Evolutionary conservation across 31 red algal genomes (phyloP), one percentile per base, ranked within the genome.

Genomic region (Endocladia muricata): DNA sequence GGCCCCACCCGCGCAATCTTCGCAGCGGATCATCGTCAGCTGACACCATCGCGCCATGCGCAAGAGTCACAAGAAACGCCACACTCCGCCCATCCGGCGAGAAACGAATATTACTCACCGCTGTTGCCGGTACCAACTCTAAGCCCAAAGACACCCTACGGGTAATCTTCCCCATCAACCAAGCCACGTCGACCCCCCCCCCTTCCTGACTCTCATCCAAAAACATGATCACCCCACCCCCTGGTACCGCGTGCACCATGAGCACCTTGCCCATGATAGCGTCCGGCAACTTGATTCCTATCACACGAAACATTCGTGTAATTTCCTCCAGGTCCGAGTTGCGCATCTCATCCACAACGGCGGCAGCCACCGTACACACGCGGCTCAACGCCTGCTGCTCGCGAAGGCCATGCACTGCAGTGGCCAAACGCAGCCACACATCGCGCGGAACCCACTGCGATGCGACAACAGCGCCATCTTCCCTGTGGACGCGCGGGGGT

Each of bases 41-140:
- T 35, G 7, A 17, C 22, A 58, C 58, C 2, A 52, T 19, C 8
- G 72, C 56, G 55, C 65, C 51, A 68, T 76, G 70, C 9, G 77
- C 86, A 36, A 90, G 61, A 1, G 86, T 90, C n/a, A 90, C 61
- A 13, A 90, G 77, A 58, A 80, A 74, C 7, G 86, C 86, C 32
- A 90, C 54, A 22, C 78, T 63, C 17, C 55, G 26, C 41, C 68
- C 77, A 51, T 90, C 86, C 19, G 86, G 86, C 19, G 86, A 82
- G 41, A 90, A 90, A 38, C 57, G 62, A 70, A 90, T 83, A 51
- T 90, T 90, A 47, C 44, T 82, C 32, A 77, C 86, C 26, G 77
- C 69, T 41, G 37, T 79, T 39, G 85, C 85, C 34, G 85, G 76
- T 1, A 88, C 67, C 29, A 33, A 30, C 32, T 88, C 75, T 48